Conservation (phyloP, 345 rosid species). For the Lepidium sativum region DNA sequence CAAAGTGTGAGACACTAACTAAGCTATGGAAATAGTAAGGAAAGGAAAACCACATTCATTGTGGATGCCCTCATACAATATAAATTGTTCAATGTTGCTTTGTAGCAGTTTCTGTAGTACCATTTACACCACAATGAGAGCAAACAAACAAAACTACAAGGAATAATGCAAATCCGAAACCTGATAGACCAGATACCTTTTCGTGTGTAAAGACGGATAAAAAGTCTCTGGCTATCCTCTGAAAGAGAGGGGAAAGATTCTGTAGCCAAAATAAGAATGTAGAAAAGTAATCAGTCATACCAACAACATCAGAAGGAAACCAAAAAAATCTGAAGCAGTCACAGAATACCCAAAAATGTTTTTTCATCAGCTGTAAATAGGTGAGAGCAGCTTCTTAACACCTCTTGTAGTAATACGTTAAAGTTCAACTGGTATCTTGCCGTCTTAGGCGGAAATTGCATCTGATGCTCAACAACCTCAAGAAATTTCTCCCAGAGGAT, state of each 20-base stretch:
- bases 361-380: conserved; percentile 64
- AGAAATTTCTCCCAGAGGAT: conserved; percentile 51
- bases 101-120: not conserved
- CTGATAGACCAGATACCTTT: conserved; percentile 46
- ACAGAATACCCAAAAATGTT: conserved; percentile 46
- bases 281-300: not conserved
- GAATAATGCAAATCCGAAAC: not conserved
- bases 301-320: not conserved
- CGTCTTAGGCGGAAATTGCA: conserved; percentile 34
- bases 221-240: conserved; percentile 76
- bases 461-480: conserved; percentile 41
- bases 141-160: not conserved
- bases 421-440: conserved; percentile 72
- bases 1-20: not conserved
- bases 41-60: not conserved
- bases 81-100: not conserved
- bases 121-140: not conserved
- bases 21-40: no score
- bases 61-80: not conserved
- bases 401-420: conserved; percentile 55
- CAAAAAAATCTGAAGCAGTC: not conserved
- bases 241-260: conserved; percentile 60
- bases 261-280: conserved; percentile 28
- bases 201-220: conserved; percentile 73
- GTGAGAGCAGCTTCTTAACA: conserved; percentile 44